These are phyloP conservation scores for Carnegiea gigantea DNA, from an alignment of 179 eudicot genomes.

Conservation along the genomic window DNA sequence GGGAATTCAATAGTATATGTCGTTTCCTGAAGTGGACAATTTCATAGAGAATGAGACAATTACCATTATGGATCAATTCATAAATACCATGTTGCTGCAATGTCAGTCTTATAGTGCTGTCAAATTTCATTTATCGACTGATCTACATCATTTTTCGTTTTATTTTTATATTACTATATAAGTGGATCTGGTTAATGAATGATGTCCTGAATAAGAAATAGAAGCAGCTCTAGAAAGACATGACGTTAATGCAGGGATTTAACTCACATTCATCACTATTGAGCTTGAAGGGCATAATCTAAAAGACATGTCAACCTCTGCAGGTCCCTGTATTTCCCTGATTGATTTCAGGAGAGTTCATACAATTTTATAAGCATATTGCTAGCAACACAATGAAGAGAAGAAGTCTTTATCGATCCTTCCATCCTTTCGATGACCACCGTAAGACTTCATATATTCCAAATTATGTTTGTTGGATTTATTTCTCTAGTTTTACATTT, in stretches of 20 bases:
- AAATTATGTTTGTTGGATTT: neutral
- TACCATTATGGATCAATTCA: neutral
- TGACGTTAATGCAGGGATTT: neutral
- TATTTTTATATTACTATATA: neutral
- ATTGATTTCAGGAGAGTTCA: neutral
- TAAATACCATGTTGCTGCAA: neutral
- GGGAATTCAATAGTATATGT: neutral
- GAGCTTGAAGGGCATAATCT: neutral
- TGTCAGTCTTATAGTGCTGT: neutral
- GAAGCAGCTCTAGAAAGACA: neutral
- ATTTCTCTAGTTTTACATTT: neutral
- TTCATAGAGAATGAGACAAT: neutral
- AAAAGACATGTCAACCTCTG: neutral
- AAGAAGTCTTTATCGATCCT: constrained; percentile 27
- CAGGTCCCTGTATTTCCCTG: constrained; percentile 1
- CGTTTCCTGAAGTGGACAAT: neutral
- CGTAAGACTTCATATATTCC: constrained; percentile 30
- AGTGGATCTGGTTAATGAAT: neutral
- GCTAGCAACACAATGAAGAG: constrained; percentile 22
- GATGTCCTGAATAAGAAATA: neutral
- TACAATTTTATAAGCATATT: neutral
- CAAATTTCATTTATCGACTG: neutral
- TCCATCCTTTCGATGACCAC: constrained; percentile 42
- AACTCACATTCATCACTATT: neutral
- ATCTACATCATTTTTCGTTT: neutral